Evolutionary conservation across 2,329 filamentous ascomycete genomes (phyloP), one percentile per base, ranked within the genome.

Genomic region (Xylaria sp.): DNA sequence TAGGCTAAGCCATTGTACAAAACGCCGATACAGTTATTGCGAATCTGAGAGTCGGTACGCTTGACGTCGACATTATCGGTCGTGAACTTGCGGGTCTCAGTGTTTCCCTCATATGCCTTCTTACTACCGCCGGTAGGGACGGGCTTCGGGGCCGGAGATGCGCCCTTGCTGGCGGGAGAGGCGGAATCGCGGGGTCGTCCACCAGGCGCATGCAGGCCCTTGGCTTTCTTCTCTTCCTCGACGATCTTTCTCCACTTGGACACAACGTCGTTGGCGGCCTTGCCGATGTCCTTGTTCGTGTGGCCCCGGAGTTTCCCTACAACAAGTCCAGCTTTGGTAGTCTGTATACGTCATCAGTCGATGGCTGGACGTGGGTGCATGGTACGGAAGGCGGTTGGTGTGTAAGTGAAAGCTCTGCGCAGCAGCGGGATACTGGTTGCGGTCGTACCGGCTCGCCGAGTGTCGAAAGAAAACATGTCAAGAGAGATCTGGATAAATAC

Each of bases 1-100:
- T 84, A 91, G 7, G 88, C 88, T 20, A 99, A 86, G 18, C 94
- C 96, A 76, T 99, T 96, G 84, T 98, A 99, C 80, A 99, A 88
- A 52, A 99, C 87, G 59, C 94, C 94, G 71, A 98, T 90, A 80
- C 93, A 97, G 78, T 90, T 91, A 83, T 98, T 93, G 68, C 96
- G 92, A 23, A 88, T 87, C 66, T 86, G 83, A 69, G 91, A 90
- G 57, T 90, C 90, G 18, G 94, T 98, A 62, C 94, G 88, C 73
- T 91, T 89, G 75, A 89, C 88, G 76, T 94, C 90, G 63, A 97
- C 89, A 50, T 91, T 90, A 80, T 98, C 96, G n/a, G 86, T 87
- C 75, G 91, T 91, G 84, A 91, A 93, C 74, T 89, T 93, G 75
- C 96, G 90, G 85, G 94, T 96, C 77, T 94, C 91, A 1, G 90